A percentile compares a stretch with the other conserved stretches of the same genome.
Evolutionary conservation across 495 filamentous ascomycete species (phyloP).

Genomic region (Staphylotrichum longicolle): DNA sequence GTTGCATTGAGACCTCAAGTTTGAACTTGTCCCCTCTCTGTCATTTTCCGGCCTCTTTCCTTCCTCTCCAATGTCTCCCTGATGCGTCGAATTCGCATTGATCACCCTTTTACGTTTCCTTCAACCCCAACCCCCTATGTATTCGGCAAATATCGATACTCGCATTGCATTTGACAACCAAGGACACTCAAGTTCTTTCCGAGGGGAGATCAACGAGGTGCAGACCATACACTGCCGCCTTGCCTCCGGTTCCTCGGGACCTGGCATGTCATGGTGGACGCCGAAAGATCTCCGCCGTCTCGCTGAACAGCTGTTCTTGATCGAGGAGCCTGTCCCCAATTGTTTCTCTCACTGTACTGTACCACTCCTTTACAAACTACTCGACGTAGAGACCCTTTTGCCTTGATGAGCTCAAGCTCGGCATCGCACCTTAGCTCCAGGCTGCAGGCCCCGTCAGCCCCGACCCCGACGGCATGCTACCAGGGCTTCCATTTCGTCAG

Average conservation of each 20-base stretch:
- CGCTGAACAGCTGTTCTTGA: neutral
- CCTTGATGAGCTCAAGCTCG: no score
- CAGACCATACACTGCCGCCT: neutral
- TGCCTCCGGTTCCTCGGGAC: neutral
- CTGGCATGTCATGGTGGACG: conserved; percentile 7
- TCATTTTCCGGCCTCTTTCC: neutral
- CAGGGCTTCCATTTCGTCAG: conserved; percentile 4
- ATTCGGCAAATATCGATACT: neutral
- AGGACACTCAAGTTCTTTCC: neutral
- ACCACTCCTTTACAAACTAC: neutral
- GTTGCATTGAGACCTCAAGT: neutral
- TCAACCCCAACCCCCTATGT: neutral
- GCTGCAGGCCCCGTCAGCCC: no score
- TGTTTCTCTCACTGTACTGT: conserved; percentile 1
- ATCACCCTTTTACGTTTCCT: neutral
- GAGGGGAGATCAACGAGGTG: neutral
- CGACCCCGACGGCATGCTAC: conserved; percentile 3
- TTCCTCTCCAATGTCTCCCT: neutral
- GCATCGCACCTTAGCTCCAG: no score
- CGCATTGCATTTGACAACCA: neutral
- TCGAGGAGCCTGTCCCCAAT: neutral
- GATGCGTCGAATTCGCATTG: neutral
- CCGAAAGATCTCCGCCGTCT: neutral
- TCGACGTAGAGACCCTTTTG: no score
- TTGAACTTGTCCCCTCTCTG: neutral